Conservation (phyloP, 495 filamentous ascomycete species). For the Cladorrhinum samala region DNA sequence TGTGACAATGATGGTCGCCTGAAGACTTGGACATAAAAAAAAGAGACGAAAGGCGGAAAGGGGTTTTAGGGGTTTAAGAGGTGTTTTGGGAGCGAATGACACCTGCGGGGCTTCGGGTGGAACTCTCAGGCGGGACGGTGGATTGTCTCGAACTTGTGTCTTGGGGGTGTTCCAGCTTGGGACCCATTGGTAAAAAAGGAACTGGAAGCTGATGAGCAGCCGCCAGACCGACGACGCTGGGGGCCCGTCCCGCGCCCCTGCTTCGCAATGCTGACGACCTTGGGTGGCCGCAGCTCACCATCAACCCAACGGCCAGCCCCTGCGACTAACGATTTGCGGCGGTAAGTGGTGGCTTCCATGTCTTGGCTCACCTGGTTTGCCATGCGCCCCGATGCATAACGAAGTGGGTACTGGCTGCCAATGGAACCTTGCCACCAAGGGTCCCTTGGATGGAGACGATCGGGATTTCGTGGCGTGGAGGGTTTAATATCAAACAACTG, state of each 20-base stretch:
- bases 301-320: neutral
- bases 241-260: slow-evolving; percentile 1
- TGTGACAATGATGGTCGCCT: no score
- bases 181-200: slow-evolving; percentile 6
- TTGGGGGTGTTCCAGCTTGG: slow-evolving; percentile 21
- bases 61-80: slow-evolving; percentile 3
- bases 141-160: slow-evolving; percentile 19
- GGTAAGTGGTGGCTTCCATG: neutral
- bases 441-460: neutral
- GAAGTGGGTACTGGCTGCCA: neutral
- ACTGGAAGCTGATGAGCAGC: no score
- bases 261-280: slow-evolving; percentile 19
- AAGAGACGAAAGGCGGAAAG: neutral
- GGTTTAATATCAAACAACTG: neutral
- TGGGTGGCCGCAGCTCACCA: neutral
- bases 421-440: neutral
- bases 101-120: slow-evolving; percentile 15
- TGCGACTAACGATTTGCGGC: neutral
- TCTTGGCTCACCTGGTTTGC: neutral
- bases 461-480: neutral
- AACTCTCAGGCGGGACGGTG: slow-evolving; percentile 5
- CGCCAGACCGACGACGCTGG: no score
- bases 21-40: neutral
- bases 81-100: slow-evolving; percentile 1
- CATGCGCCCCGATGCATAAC: neutral